Evolutionary conservation across 371 early-diverging fungal species (phyloP).

Genomic region (Mucor lusitanicus): DNA sequence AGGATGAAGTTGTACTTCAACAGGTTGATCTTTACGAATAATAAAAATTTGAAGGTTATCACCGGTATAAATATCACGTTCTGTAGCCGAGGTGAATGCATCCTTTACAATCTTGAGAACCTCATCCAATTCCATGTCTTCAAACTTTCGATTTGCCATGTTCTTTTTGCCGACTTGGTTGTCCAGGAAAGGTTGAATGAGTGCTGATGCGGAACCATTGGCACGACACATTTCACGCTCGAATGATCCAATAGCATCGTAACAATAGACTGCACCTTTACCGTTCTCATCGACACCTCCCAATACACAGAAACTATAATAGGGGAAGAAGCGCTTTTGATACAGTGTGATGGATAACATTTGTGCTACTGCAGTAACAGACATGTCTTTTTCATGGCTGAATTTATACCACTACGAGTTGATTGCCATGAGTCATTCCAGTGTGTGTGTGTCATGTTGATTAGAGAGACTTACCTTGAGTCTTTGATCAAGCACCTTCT

Average conservation of each 20-base stretch:
- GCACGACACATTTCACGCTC: constrained; percentile 83
- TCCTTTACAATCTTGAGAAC: constrained; percentile 90
- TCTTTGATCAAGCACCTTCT: constrained; percentile 83
- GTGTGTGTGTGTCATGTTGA: no score
- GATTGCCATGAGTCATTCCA: background rate
- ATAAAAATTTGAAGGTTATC: constrained; percentile 96
- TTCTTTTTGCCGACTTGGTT: constrained; percentile 87
- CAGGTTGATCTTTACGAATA: constrained; percentile 76
- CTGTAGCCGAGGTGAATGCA: constrained; percentile 97
- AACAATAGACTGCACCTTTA: constrained; percentile 90
- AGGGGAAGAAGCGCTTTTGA: constrained; percentile 97
- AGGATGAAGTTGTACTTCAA: constrained; percentile 69
- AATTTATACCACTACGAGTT: constrained; percentile 92
- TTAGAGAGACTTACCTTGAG: constrained; percentile 85
- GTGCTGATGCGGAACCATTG: constrained; percentile 87
- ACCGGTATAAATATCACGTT: constrained; percentile 99
- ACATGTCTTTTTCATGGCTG: constrained; percentile 91
- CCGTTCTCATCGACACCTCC: constrained; percentile 94
- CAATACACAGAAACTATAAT: constrained; percentile 91
- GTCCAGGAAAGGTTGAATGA: constrained; percentile 99
- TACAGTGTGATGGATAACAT: constrained; percentile 95
- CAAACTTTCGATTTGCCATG: constrained; percentile 44
- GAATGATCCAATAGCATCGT: constrained; percentile 97
- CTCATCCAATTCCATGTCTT: constrained; percentile 60
- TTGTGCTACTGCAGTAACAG: constrained; percentile 89